These are phyloP conservation scores for Acer campestre DNA, from an alignment of 345 rosid genomes.

Conservation along the genomic window DNA sequence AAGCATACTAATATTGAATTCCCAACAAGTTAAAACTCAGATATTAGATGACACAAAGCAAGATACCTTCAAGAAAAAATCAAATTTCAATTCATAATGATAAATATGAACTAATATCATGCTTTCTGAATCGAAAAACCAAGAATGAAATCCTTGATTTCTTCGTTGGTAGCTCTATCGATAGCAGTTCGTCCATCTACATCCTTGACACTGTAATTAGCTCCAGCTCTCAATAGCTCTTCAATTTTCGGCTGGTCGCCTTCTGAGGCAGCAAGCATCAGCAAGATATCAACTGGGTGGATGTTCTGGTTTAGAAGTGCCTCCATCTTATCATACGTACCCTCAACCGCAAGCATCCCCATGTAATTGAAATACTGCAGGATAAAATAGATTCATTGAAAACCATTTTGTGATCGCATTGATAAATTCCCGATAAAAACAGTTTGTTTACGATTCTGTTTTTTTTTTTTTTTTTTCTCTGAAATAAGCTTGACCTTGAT, in stretches of 20 bases:
- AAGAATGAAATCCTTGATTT: constrained; percentile 67
- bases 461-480: too few relatives aligned
- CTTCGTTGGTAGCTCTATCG: constrained; percentile 60
- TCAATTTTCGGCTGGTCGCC: constrained; percentile 89
- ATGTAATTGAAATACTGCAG: constrained; percentile 92
- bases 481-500: neutral
- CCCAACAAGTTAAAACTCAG: neutral
- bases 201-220: constrained; percentile 61
- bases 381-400: neutral
- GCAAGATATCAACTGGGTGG: constrained; percentile 83
- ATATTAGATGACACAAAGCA: neutral
- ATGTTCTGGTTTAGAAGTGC: constrained; percentile 73
- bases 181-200: constrained; percentile 77
- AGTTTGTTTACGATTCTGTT: too few relatives aligned
- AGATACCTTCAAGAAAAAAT: neutral
- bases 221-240: constrained; percentile 86
- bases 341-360: constrained; percentile 97
- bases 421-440: too few relatives aligned
- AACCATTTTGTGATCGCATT: neutral
- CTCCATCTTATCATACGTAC: constrained; percentile 89
- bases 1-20: neutral
- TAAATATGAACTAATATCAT: constrained; percentile 25
- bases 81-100: neutral
- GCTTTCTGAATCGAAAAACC: constrained; percentile 63
- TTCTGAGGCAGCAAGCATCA: constrained; percentile 81